phyloP scores from a whole-genome alignment of 2,329 filamentous ascomycete genomes.

The Alternaria burnsii region DNA sequence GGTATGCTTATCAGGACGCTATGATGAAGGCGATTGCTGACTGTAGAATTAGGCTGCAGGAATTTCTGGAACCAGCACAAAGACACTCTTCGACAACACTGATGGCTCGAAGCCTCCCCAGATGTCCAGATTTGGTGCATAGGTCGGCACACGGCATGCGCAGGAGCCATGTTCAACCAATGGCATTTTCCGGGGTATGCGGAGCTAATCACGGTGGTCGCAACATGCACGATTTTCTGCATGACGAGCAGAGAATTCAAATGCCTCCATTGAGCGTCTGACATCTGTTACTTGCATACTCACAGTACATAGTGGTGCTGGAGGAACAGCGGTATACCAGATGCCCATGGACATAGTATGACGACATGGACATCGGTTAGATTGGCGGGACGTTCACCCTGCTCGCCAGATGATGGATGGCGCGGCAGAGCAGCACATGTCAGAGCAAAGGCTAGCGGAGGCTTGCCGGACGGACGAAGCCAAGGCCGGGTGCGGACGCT shows the following conservation, averaged over 20 bases:
- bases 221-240: slow-evolving; percentile 5
- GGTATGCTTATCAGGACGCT: slow-evolving; percentile 47
- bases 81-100: slow-evolving; percentile 73
- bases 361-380: slow-evolving; percentile 5
- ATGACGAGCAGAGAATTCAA: background rate
- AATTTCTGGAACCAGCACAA: slow-evolving; percentile 88
- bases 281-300: background rate
- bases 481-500: slow-evolving; percentile 6
- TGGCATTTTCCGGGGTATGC: slow-evolving; percentile 14
- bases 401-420: background rate
- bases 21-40: slow-evolving; percentile 41
- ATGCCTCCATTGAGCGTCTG: background rate
- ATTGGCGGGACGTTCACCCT: slow-evolving; percentile 15
- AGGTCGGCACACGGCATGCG: slow-evolving; percentile 5
- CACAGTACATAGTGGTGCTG: background rate
- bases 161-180: slow-evolving; percentile 8
- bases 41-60: slow-evolving; percentile 66
- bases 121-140: background rate
- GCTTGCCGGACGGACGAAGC: slow-evolving; percentile 14
- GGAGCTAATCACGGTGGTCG: slow-evolving; percentile 4
- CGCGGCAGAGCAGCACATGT: slow-evolving; percentile 14
- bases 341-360: background rate
- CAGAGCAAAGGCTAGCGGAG: slow-evolving; percentile 14
- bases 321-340: background rate
- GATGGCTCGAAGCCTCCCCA: slow-evolving; percentile 21